A percentile compares a stretch with the other conserved stretches of the same genome.
Conservation (phyloP, 768 basidiomycete genomes). For the Cystofilobasidium bisporidii region DNA sequence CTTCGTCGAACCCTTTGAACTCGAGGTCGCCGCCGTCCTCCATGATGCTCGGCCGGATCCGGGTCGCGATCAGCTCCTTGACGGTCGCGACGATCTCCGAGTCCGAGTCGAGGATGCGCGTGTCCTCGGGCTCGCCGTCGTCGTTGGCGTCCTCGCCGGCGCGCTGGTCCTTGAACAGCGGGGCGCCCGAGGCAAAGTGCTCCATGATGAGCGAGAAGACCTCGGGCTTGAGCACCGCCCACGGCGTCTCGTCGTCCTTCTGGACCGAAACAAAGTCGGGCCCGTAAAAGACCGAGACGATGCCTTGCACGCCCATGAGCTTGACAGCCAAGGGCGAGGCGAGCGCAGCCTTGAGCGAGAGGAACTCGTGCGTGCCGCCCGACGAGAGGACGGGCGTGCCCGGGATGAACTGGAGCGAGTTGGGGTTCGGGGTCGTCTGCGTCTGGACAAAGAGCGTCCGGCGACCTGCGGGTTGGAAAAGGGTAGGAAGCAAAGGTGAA, state of each 20-base stretch:
- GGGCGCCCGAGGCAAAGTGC: constrained; percentile 80
- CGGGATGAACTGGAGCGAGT: constrained; percentile 96
- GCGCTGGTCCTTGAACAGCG: constrained; percentile 58
- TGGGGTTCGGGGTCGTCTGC: constrained; percentile 91
- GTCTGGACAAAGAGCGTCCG: constrained; percentile 73
- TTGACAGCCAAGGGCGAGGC: constrained; percentile 89
- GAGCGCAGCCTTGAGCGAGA: constrained; percentile 75
- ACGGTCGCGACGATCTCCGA: constrained; percentile 98
- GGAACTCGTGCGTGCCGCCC: constrained; percentile 80
- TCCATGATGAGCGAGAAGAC: constrained; percentile 95
- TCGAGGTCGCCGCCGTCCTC: constrained; percentile 99
- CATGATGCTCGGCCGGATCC: constrained; percentile 94
- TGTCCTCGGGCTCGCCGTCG: constrained; percentile 53
- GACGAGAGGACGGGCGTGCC: constrained; percentile 77
- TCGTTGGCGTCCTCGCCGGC: constrained; percentile 45
- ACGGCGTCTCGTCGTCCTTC: constrained; percentile 63
- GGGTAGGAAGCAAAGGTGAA: not conserved
- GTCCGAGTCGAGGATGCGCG: constrained; percentile 83
- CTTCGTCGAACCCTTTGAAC: constrained; percentile 79
- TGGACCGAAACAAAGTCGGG: constrained; percentile 97
- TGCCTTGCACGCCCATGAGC: constrained; percentile 88
- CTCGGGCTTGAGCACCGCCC: constrained; percentile 91
- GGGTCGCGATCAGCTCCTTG: constrained; percentile 88
- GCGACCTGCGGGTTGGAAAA: not conserved
- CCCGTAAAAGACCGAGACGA: constrained; percentile 81